Evolutionary conservation across 371 early-diverging fungal species (phyloP).

Genomic region (Apophysomyces trapeziformis): DNA sequence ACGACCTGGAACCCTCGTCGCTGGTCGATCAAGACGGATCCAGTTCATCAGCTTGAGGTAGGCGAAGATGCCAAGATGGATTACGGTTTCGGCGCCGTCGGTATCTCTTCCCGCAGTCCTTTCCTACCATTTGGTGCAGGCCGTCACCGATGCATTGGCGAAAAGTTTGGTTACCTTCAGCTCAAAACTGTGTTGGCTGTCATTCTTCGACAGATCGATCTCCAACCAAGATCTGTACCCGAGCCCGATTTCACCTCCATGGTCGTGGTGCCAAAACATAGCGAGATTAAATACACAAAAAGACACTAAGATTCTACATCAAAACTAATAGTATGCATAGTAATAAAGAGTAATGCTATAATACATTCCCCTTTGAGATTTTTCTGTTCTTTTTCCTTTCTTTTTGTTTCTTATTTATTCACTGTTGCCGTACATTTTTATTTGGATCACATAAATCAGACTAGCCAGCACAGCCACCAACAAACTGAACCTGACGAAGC

Average conservation of each 20-base stretch:
- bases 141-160: slow-evolving; percentile 98
- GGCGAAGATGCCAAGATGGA: slow-evolving; percentile 77
- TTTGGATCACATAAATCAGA: slow-evolving; percentile 24
- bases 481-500: slow-evolving; percentile 46
- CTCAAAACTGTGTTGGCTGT: slow-evolving; percentile 89
- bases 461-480: slow-evolving; percentile 29
- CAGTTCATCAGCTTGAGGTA: slow-evolving; percentile 53
- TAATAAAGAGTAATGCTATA: no score
- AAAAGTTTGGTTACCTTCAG: slow-evolving; percentile 95
- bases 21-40: slow-evolving; percentile 64
- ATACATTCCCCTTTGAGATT: no score
- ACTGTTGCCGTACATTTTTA: background rate
- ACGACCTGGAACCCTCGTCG: slow-evolving; percentile 80
- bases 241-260: slow-evolving; percentile 86
- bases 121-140: slow-evolving; percentile 98
- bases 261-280: slow-evolving; percentile 84
- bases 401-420: no score
- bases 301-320: slow-evolving; percentile 44
- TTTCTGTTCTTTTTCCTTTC: no score
- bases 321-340: background rate
- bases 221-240: slow-evolving; percentile 74
- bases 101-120: slow-evolving; percentile 72
- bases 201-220: slow-evolving; percentile 77
- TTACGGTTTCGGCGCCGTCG: slow-evolving; percentile 86
- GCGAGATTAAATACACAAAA: slow-evolving; percentile 66